Evolutionary conservation across 306 rosid genomes (phyloP).

Genomic region (Vigna radiata): DNA sequence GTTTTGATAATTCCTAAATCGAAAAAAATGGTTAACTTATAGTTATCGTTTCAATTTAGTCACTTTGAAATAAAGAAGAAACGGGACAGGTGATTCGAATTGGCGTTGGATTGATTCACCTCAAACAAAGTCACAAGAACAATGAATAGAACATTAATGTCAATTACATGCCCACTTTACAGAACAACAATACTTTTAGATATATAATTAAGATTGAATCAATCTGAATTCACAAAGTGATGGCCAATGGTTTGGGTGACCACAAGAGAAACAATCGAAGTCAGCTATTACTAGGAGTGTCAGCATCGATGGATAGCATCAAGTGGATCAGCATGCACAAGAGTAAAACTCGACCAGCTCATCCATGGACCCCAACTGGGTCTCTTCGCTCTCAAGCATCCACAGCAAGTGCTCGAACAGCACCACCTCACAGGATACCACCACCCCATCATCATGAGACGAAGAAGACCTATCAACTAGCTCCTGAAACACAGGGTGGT

Average conservation of each 20-base stretch:
- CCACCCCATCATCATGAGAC: conserved; percentile 43
- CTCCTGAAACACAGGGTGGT: conserved; percentile 82
- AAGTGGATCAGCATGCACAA: conserved; percentile 54
- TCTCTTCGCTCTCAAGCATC: conserved; percentile 80
- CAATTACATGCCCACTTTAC: conserved; percentile 14
- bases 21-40: not conserved
- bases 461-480: conserved; percentile 71
- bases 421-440: conserved; percentile 83
- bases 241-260: not conserved
- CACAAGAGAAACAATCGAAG: not conserved
- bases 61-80: not conserved
- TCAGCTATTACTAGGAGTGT: conserved; percentile 25
- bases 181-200: not conserved
- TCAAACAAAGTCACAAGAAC: not conserved
- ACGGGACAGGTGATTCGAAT: not conserved
- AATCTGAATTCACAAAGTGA: conserved; percentile 27
- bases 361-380: conserved; percentile 79
- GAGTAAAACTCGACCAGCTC: conserved; percentile 86
- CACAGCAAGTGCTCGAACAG: conserved; percentile 91
- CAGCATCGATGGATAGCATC: not conserved
- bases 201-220: conserved; percentile 32
- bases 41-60: not conserved
- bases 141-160: not conserved
- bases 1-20: not conserved
- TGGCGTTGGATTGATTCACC: not conserved